These are phyloP conservation scores for Podospora fimiseda DNA, from an alignment of 495 filamentous ascomycete species.

Conservation along the genomic window DNA sequence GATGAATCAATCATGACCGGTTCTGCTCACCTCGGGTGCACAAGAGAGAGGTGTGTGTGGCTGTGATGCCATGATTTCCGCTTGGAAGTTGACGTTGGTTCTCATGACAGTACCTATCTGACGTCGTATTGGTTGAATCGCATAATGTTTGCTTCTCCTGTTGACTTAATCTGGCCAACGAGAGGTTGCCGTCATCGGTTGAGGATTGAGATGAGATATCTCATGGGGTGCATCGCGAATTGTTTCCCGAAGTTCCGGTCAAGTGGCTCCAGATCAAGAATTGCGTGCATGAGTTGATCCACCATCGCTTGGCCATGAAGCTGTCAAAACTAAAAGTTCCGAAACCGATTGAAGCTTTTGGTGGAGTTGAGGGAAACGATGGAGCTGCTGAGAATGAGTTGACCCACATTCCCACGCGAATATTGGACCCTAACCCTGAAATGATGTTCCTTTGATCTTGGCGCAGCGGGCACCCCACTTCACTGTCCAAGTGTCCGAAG, in stretches of 20 bases:
- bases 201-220: slow-evolving; percentile 12
- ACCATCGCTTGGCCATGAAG: too few relatives aligned
- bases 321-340: slow-evolving; percentile 9
- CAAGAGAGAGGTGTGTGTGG: background rate
- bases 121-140: background rate
- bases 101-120: too few relatives aligned
- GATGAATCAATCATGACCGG: too few relatives aligned
- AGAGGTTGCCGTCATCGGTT: background rate
- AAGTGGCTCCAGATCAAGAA: too few relatives aligned
- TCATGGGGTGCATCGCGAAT: too few relatives aligned
- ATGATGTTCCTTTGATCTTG: slow-evolving; percentile 5
- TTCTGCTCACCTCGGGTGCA: background rate
- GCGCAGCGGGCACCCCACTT: background rate
- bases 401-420: too few relatives aligned
- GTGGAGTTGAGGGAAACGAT: too few relatives aligned
- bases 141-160: slow-evolving; percentile 1
- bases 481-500: slow-evolving; percentile 3
- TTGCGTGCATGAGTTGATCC: too few relatives aligned
- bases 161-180: background rate
- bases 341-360: slow-evolving; percentile 3
- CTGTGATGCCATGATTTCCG: too few relatives aligned
- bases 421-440: background rate
- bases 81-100: too few relatives aligned
- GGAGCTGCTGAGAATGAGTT: too few relatives aligned
- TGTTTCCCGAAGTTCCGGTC: too few relatives aligned